Conservation (phyloP, 371 early-diverging fungal genomes). For the Mortierella sp. region DNA sequence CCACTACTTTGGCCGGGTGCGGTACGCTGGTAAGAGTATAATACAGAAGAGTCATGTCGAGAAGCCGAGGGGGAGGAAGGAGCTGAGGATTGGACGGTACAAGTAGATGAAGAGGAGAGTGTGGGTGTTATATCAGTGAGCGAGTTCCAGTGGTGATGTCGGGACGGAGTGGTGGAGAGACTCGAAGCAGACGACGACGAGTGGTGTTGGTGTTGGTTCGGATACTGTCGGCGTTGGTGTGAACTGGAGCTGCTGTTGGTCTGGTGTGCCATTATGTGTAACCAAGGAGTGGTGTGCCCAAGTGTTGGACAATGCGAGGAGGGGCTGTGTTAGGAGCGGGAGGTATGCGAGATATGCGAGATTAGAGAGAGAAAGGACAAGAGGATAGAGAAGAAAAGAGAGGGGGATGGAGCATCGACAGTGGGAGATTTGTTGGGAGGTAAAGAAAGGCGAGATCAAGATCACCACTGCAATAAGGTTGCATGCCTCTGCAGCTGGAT, state of each 20-base stretch:
- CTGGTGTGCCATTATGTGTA: constrained; percentile 30
- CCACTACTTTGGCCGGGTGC: constrained; percentile 1
- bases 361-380: no score
- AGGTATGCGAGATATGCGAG: no score
- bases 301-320: constrained; percentile 4
- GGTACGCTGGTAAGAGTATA: background rate
- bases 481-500: no score
- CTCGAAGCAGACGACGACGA: background rate
- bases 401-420: no score
- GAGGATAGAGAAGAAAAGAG: no score
- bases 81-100: constrained; percentile 16
- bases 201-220: background rate
- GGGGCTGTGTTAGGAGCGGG: no score
- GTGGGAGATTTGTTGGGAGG: no score
- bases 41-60: background rate
- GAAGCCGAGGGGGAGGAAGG: constrained; percentile 14
- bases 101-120: background rate
- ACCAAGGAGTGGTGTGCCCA: constrained; percentile 8
- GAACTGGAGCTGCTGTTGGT: constrained; percentile 2
- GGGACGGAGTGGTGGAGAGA: background rate
- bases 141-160: constrained; percentile 15
- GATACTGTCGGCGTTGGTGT: constrained; percentile 3
- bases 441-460: no score
- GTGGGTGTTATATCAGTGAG: background rate
- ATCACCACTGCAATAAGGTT: no score